phyloP scores from a whole-genome alignment of 1,284 basidiomycete species.

The Fereydounia khargensis region DNA sequence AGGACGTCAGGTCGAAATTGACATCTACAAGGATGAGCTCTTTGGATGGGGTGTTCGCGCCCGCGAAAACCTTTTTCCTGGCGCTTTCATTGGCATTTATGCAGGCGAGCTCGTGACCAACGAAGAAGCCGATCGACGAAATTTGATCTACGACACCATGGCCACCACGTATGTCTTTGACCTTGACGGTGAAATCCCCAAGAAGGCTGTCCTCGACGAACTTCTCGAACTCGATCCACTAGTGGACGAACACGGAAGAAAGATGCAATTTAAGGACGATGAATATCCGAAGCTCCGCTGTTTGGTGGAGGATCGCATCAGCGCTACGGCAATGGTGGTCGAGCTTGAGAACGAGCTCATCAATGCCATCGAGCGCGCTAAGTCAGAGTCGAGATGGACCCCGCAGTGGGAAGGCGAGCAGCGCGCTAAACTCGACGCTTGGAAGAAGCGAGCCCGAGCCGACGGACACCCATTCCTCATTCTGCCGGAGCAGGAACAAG shows the following conservation, averaged over 20 bases:
- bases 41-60: slow-evolving; percentile 61
- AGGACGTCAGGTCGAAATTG: slow-evolving; percentile 64
- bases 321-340: background rate
- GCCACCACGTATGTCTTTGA: slow-evolving; percentile 82
- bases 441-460: background rate
- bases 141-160: slow-evolving; percentile 69
- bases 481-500: background rate
- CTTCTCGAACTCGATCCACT: slow-evolving; percentile 43
- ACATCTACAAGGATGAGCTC: slow-evolving; percentile 68
- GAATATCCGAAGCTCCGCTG: background rate
- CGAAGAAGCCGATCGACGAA: slow-evolving; percentile 67
- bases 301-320: slow-evolving; percentile 8
- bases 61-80: slow-evolving; percentile 61
- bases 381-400: too few relatives aligned
- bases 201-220: too few relatives aligned
- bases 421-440: background rate
- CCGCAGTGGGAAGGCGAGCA: background rate
- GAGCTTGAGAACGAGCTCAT: slow-evolving; percentile 14
- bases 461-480: slow-evolving; percentile 6
- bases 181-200: slow-evolving; percentile 72
- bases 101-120: slow-evolving; percentile 77
- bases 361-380: slow-evolving; percentile 1
- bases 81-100: slow-evolving; percentile 78
- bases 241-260: slow-evolving; percentile 10
- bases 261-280: slow-evolving; percentile 6